Evolutionary conservation across 768 basidiomycete genomes (phyloP).

Genomic region (Suillus discolor): DNA sequence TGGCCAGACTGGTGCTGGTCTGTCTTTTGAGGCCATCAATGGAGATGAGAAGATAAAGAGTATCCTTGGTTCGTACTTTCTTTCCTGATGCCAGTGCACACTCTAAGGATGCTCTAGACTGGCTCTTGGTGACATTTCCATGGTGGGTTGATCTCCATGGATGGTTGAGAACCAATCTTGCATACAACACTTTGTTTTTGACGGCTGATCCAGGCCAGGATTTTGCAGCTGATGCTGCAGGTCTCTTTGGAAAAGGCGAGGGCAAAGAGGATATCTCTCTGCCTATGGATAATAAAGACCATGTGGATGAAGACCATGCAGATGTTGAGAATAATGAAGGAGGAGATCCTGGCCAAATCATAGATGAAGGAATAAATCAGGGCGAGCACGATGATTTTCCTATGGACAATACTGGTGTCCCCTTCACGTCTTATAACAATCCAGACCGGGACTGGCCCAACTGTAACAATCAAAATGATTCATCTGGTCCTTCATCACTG

Average conservation of each 20-base stretch:
- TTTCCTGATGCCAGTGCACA: neutral
- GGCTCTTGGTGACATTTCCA: neutral
- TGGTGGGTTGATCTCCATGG: slow-evolving; percentile 3
- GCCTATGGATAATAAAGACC: neutral
- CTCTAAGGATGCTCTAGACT: neutral
- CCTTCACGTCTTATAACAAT: too few relatives aligned
- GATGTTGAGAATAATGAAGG: neutral
- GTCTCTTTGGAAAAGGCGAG: neutral
- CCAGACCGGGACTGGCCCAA: neutral
- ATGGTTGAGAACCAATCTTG: neutral
- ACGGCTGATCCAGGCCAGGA: slow-evolving; percentile 8
- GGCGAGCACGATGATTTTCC: too few relatives aligned
- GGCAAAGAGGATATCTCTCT: neutral
- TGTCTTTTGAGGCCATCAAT: neutral
- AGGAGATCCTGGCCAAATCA: too few relatives aligned
- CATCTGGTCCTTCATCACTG: neutral
- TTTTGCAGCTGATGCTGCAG: neutral
- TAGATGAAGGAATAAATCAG: too few relatives aligned
- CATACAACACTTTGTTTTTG: neutral
- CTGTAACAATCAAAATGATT: neutral
- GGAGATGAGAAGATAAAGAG: neutral
- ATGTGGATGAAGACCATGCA: too few relatives aligned
- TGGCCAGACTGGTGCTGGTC: neutral
- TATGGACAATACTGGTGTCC: too few relatives aligned
- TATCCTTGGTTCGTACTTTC: neutral